These are phyloP conservation scores for Hypoxylon sp. DNA, from an alignment of 2,329 filamentous ascomycete genomes.

Conservation along the genomic window DNA sequence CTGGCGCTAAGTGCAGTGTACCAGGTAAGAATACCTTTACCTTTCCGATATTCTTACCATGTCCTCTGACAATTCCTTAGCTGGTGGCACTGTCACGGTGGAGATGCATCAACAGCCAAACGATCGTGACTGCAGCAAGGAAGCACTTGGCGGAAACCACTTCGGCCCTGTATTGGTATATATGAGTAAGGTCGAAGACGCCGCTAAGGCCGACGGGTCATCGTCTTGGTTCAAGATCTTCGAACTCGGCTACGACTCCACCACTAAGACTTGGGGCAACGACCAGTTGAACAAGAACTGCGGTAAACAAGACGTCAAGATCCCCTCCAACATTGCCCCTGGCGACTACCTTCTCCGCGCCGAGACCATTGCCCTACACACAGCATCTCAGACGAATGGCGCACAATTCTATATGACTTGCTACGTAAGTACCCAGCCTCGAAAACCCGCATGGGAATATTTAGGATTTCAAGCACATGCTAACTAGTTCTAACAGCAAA, in stretches of 20 bases:
- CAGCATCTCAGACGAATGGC: constrained; percentile 51
- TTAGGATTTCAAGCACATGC: not conserved
- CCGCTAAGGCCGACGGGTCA: constrained; percentile 60
- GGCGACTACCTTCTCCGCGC: constrained; percentile 62
- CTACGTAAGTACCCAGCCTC: constrained; percentile 42
- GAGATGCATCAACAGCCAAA: constrained; percentile 64
- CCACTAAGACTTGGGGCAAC: constrained; percentile 56
- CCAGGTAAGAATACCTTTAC: constrained; percentile 36
- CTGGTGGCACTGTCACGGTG: constrained; percentile 59
- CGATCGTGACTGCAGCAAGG: constrained; percentile 61
- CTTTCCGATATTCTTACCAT: not conserved
- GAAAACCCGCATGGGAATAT: not conserved
- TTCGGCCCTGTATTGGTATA: constrained; percentile 67
- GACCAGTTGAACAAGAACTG: constrained; percentile 45
- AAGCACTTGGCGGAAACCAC: constrained; percentile 68
- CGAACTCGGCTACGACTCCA: constrained; percentile 57
- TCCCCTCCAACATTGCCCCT: constrained; percentile 58
- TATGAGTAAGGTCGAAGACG: constrained; percentile 64
- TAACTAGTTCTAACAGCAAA: constrained; percentile 53
- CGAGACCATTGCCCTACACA: constrained; percentile 61
- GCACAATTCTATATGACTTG: constrained; percentile 51
- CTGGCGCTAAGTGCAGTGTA: constrained; percentile 55
- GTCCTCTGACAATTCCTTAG: constrained; percentile 41
- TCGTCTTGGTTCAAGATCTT: constrained; percentile 68
- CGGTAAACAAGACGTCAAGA: constrained; percentile 56